phyloP scores from a whole-genome alignment of 768 basidiomycete species.

The Amylocystis lapponica region DNA sequence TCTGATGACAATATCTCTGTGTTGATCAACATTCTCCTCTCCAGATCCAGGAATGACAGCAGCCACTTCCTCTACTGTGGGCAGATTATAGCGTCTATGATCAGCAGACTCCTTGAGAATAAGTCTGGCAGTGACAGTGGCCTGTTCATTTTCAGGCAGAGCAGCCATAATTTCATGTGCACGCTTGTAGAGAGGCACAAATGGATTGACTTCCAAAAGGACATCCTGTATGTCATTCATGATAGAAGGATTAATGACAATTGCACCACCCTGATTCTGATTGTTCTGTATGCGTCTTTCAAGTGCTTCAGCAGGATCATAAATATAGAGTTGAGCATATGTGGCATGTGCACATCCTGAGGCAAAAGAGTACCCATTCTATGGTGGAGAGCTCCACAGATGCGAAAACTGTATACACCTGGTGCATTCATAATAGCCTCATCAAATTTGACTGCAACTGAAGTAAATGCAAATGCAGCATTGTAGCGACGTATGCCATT shows the following conservation, averaged over 20 bases:
- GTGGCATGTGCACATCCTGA: constrained; percentile 12
- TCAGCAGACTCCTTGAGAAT: constrained; percentile 17
- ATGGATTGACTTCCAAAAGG: constrained; percentile 7
- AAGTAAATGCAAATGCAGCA: constrained; percentile 35
- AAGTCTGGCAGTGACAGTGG: constrained; percentile 9
- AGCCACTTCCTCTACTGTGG: constrained; percentile 37
- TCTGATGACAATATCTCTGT: constrained; percentile 31
- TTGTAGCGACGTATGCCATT: constrained; percentile 37
- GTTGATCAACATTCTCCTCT: constrained; percentile 4
- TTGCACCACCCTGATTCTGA: too few species aligned
- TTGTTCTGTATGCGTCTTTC: constrained; percentile 14
- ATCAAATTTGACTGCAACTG: constrained; percentile 28
- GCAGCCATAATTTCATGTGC: constrained; percentile 10
- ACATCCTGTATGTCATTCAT: constrained; percentile 11
- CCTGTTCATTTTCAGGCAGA: not conserved
- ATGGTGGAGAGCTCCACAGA: constrained; percentile 35
- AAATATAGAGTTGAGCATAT: constrained; percentile 39
- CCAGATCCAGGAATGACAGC: constrained; percentile 34
- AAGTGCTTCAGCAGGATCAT: constrained; percentile 33
- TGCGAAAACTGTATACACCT: constrained; percentile 30
- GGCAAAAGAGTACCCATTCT: constrained; percentile 28
- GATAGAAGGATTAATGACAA: constrained; percentile 4
- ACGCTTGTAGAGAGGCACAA: constrained; percentile 7
- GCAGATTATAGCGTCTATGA: constrained; percentile 36
- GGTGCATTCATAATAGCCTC: constrained; percentile 20